Evolutionary conservation across 345 rosid species (phyloP), one percentile per base, ranked within the genome.

Genomic region (Adansonia digitata): DNA sequence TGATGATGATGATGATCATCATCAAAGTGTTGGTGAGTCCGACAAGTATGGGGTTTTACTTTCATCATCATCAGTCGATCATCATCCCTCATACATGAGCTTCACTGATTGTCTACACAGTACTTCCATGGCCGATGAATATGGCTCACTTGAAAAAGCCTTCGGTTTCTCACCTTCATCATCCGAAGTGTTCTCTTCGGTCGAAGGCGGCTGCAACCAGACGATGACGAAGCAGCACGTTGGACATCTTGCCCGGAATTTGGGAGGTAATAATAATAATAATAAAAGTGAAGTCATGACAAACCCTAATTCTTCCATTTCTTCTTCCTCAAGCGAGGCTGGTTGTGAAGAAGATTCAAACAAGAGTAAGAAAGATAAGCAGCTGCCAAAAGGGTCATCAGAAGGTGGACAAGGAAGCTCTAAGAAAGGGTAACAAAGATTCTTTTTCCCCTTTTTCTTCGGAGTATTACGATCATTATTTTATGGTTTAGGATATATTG

Each of bases 271-370:
- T 56, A 77, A 74, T 52, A 72, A 64, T 27, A n/a, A n/a, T n/a
- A n/a, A n/a, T n/a, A n/a, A n/a, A n/a, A 75, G 74, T 60, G 84
- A 83, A 72, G 75, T 76, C 42, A 62, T 74, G 24, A 77, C 57
- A 7, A 79, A 85, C 34, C 84, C 86, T 46, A 89, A 80, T 77
- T 90, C 91, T 52, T 84, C 85, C 6, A 73, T 88, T 75, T 90
- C 92, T 73, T 90, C 89, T 37, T 88, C 89, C 65, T 84, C 90
- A 11, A n/a, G n/a, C n/a, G n/a, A n/a, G n/a, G n/a, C n/a, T n/a
- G n/a, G n/a, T n/a, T n/a, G n/a, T n/a, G n/a, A n/a, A n/a, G n/a
- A n/a, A n/a, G n/a, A n/a, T n/a, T n/a, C n/a, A n/a, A n/a, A n/a
- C n/a, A n/a, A n/a, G 87, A 79, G 83, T 43, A 64, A 60, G 40